A percentile compares a stretch with the other conserved stretches of the same genome.
These are phyloP conservation scores for Arthrinium phaeospermum DNA, from an alignment of 2,329 filamentous ascomycete genomes.

Conservation along the genomic window DNA sequence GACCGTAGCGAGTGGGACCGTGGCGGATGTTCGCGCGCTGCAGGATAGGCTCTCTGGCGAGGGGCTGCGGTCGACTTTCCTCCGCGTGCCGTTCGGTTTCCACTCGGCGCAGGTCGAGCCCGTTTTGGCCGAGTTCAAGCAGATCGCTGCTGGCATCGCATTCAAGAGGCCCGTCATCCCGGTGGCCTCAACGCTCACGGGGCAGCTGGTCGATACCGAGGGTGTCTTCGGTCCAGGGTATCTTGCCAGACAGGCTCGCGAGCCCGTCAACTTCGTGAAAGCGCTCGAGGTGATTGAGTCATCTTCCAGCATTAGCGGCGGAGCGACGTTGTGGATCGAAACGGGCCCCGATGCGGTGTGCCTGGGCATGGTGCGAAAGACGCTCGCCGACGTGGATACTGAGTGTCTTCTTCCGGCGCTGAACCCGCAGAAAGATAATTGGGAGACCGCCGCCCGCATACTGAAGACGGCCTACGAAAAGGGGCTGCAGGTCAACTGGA, in stretches of 20 bases:
- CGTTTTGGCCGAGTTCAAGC: slow-evolving; percentile 63
- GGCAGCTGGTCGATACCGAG: slow-evolving; percentile 28
- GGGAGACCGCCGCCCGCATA: neutral
- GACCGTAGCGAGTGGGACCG: slow-evolving; percentile 62
- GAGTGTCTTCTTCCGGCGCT: too few relatives aligned
- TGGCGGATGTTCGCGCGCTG: slow-evolving; percentile 53
- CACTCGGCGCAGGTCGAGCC: slow-evolving; percentile 58
- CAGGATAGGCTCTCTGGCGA: slow-evolving; percentile 41
- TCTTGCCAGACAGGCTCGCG: neutral
- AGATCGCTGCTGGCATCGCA: slow-evolving; percentile 44
- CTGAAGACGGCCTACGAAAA: neutral
- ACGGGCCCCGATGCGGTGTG: too few relatives aligned
- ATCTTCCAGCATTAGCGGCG: too few relatives aligned
- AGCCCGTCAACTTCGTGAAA: neutral
- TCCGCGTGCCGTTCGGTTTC: slow-evolving; percentile 58
- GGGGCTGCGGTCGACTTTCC: slow-evolving; percentile 49
- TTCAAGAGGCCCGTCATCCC: slow-evolving; percentile 58
- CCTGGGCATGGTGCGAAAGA: too few relatives aligned
- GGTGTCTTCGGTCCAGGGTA: slow-evolving; percentile 23
- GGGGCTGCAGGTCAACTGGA: slow-evolving; percentile 45
- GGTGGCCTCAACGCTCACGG: slow-evolving; percentile 32
- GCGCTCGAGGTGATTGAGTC: neutral
- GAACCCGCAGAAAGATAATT: too few relatives aligned
- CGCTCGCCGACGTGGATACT: too few relatives aligned
- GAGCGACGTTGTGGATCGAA: too few relatives aligned